phyloP scores from a whole-genome alignment of 257 asterid genomes.

The Petrea volubilis region DNA sequence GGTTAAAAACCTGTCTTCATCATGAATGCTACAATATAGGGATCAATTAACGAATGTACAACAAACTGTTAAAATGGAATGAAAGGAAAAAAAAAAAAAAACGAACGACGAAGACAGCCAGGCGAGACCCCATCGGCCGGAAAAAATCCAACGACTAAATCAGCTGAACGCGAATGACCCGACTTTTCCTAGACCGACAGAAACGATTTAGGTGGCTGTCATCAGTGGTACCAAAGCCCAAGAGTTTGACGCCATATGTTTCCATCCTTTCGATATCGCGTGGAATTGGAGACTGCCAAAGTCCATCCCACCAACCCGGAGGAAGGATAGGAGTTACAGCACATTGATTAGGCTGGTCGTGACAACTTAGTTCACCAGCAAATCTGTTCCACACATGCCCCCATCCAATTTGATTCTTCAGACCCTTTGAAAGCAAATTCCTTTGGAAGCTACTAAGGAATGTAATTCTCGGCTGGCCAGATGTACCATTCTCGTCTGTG shows the following conservation, averaged over 20 bases:
- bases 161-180: constrained; percentile 33
- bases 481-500: constrained; percentile 45
- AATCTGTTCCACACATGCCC: constrained; percentile 97
- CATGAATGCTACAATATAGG: neutral
- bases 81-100: neutral
- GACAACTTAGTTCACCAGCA: constrained; percentile 82
- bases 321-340: constrained; percentile 89
- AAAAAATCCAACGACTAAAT: constrained; percentile 36
- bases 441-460: constrained; percentile 90
- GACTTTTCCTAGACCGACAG: constrained; percentile 50
- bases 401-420: constrained; percentile 87
- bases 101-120: neutral
- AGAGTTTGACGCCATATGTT: constrained; percentile 68
- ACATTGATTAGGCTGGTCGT: constrained; percentile 67
- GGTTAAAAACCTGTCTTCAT: neutral
- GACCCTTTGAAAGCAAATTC: constrained; percentile 64
- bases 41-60: constrained; percentile 5
- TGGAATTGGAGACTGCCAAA: constrained; percentile 95
- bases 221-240: constrained; percentile 72
- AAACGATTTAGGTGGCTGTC: constrained; percentile 40
- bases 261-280: constrained; percentile 78
- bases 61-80: neutral
- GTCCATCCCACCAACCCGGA: constrained; percentile 98
- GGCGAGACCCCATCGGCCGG: neutral
- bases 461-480: constrained; percentile 48